A percentile compares a stretch with the other conserved stretches of the same genome.
Evolutionary conservation across 2,329 filamentous ascomycete species (phyloP).

Genomic region (Lecanosticta acicola): DNA sequence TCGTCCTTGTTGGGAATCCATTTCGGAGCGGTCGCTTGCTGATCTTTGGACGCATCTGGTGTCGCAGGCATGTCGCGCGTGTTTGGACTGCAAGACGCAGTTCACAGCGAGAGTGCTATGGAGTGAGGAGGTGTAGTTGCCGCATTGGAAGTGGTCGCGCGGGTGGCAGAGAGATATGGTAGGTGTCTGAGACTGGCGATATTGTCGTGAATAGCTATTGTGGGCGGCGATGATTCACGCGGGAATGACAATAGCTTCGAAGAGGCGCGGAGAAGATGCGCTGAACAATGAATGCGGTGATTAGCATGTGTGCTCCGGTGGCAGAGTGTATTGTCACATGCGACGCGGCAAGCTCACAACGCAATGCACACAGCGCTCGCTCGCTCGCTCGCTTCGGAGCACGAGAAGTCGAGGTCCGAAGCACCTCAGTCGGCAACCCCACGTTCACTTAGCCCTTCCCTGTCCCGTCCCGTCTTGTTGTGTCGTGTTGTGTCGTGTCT

Average conservation of each 20-base stretch:
- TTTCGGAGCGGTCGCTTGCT: conserved; percentile 6
- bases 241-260: neutral
- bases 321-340: neutral
- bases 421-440: no score
- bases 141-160: conserved; percentile 3
- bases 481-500: no score
- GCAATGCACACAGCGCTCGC: no score
- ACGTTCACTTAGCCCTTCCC: no score
- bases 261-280: neutral
- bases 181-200: neutral
- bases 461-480: no score
- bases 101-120: neutral
- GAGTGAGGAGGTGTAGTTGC: neutral
- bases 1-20: conserved; percentile 23
- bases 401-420: neutral
- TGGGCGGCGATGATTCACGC: neutral
- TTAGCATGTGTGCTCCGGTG: neutral
- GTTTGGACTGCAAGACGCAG: neutral
- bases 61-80: conserved; percentile 11
- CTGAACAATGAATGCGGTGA: neutral
- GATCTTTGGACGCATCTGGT: conserved; percentile 13
- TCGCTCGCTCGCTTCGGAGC: neutral
- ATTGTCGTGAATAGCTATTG: neutral
- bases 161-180: neutral
- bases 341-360: neutral